Percentiles rank a stretch among this genome's conserved stretches.
phyloP scores from a whole-genome alignment of 2,329 filamentous ascomycete genomes.

The Emydomyces testavorans region DNA sequence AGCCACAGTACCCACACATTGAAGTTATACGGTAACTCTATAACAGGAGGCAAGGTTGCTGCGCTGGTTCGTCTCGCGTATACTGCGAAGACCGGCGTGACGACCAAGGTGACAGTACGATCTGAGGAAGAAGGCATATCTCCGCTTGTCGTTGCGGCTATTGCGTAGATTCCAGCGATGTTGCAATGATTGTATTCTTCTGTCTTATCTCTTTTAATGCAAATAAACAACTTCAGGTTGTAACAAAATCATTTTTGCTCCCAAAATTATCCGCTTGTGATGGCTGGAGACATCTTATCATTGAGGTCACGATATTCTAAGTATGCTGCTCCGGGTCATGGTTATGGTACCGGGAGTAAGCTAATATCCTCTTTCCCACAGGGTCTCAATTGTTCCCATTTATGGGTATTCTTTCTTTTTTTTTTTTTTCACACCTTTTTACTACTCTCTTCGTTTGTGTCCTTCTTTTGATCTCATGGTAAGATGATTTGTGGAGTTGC shows the following conservation, averaged over 20 bases:
- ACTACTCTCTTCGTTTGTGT: not conserved
- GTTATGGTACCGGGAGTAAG: not conserved
- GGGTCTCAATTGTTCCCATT: conserved; percentile 12
- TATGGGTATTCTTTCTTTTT: conserved; percentile 12
- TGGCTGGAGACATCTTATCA: not conserved
- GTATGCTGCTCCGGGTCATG: no score
- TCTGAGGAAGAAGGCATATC: conserved; percentile 90
- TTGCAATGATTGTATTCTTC: conserved; percentile 10
- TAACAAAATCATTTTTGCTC: conserved; percentile 11
- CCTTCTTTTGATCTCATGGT: not conserved
- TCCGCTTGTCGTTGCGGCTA: conserved; percentile 67
- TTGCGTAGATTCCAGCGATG: conserved; percentile 48
- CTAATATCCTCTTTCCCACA: not conserved
- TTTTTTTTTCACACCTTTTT: conserved; percentile 4
- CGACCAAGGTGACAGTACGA: conserved; percentile 85
- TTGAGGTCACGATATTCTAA: no score
- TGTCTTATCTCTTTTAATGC: conserved; percentile 10
- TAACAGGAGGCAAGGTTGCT: conserved; percentile 78
- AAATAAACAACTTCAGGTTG: conserved; percentile 3
- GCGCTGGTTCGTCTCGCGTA: conserved; percentile 85
- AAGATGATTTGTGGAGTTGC: not conserved
- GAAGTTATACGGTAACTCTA: conserved; percentile 91
- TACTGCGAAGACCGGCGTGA: conserved; percentile 83
- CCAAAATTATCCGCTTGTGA: conserved; percentile 3
- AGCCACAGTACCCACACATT: conserved; percentile 85